Evolutionary conservation across 140 eudicot genomes (phyloP).

Genomic region (Stevia rebaudiana): DNA sequence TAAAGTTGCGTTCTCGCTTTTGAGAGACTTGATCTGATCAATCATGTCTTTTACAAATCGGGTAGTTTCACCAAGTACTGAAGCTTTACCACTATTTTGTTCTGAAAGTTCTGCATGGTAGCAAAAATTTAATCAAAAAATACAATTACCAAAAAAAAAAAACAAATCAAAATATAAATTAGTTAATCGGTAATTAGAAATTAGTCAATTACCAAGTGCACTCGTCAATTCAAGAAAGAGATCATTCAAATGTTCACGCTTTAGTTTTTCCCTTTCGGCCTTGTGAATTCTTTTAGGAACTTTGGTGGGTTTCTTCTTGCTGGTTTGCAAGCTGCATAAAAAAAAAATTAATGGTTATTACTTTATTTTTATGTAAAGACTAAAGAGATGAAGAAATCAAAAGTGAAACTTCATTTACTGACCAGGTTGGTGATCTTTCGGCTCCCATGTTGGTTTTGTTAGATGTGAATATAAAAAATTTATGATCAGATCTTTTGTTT

Average conservation of each 20-base stretch:
- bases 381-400: neutral
- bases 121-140: neutral
- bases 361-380: neutral
- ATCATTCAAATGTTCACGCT: slow-evolving; percentile 81
- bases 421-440: slow-evolving; percentile 33
- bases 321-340: slow-evolving; percentile 43
- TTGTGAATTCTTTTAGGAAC: slow-evolving; percentile 66
- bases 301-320: slow-evolving; percentile 51
- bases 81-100: slow-evolving; percentile 68
- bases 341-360: neutral
- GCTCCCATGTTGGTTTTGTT: slow-evolving; percentile 27
- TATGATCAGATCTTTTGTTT: slow-evolving; percentile 6
- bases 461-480: slow-evolving; percentile 7
- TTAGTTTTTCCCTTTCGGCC: slow-evolving; percentile 83
- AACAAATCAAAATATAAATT: neutral
- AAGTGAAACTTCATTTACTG: slow-evolving; percentile 12
- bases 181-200: no score
- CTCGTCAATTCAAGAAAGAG: slow-evolving; percentile 60
- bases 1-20: slow-evolving; percentile 59
- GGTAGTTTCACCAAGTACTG: slow-evolving; percentile 56
- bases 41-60: slow-evolving; percentile 54
- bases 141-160: neutral
- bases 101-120: slow-evolving; percentile 50
- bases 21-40: slow-evolving; percentile 51
- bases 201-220: slow-evolving; percentile 85